Evolutionary conservation across 2,329 filamentous ascomycete species (phyloP), one percentile per base, ranked within the genome.

Genomic region (Triangularia setosa): DNA sequence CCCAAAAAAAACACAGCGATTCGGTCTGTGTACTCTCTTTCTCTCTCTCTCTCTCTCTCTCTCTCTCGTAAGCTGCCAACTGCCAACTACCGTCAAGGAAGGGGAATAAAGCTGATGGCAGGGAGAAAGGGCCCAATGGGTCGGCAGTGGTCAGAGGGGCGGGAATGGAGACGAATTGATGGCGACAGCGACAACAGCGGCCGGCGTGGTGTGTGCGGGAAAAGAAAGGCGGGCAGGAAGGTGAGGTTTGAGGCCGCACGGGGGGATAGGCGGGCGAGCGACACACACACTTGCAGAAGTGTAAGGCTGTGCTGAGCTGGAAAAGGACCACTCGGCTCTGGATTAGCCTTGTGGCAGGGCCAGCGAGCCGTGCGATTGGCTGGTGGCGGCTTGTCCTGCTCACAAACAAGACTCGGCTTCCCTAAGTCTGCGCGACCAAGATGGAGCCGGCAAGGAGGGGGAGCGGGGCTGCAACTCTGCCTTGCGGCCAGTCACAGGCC

Each of bases 301-400:
- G 69, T 72, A 71, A 71, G 70, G 71, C 70, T 72, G 70, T 70
- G 70, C 64, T 66, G 65, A 54, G 65, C 66, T 63, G 62, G 44
- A 61, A 60, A 58, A 59, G 61, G 59, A 62, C 65, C 69, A 67
- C 62, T 70, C 69, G 69, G 71, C 70, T 73, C 65, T 65, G 67
- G 65, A 66, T 71, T 72, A 73, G 71, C 71, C 71, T 73, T 65
- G 70, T 72, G 67, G 62, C 58, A 68, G 64, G 65, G 61, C 63
- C 48, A 60, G 65, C 60, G 35, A 44, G 44, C 48, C 21, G 21
- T 58, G 2, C 58, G 62, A 64, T 65, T 70, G 68, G 65, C 58
- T 58, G 59, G 44, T 21, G 16, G 25, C 24, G 6, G 23, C 23
- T 27, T 55, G 52, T 55, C 21, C 21, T 56, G 44, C 27, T 40